Percentiles rank a stretch among this genome's conserved stretches.
These are phyloP conservation scores for Fonsecaea nubica DNA, from an alignment of 2,329 filamentous ascomycete species.

Conservation along the genomic window DNA sequence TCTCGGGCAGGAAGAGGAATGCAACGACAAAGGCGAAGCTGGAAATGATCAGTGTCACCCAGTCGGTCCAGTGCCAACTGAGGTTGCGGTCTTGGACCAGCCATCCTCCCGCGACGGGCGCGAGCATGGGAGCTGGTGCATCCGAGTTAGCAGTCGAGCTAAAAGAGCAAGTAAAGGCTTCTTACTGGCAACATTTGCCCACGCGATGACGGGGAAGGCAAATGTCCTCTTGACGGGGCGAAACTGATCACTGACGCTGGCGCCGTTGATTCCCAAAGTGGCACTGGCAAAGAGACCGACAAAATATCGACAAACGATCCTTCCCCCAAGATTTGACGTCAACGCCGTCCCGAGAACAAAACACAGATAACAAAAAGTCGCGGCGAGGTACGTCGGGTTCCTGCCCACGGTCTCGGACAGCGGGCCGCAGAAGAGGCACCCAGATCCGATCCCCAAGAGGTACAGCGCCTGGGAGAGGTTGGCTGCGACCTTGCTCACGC, in stretches of 20 bases:
- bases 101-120: slow-evolving; percentile 6
- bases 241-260: slow-evolving; percentile 9
- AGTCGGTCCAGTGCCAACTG: slow-evolving; percentile 15
- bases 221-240: slow-evolving; percentile 6
- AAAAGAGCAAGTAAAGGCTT: slow-evolving; percentile 33
- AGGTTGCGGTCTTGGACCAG: slow-evolving; percentile 39
- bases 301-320: slow-evolving; percentile 49
- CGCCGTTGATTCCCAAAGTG: slow-evolving; percentile 44
- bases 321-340: slow-evolving; percentile 53
- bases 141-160: slow-evolving; percentile 40
- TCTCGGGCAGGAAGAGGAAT: slow-evolving; percentile 18
- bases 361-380: slow-evolving; percentile 57
- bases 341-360: slow-evolving; percentile 58
- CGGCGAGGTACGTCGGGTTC: slow-evolving; percentile 57
- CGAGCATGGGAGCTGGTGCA: background rate
- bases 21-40: background rate
- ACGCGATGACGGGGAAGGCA: slow-evolving; percentile 12
- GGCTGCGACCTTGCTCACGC: slow-evolving; percentile 53
- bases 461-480: slow-evolving; percentile 48
- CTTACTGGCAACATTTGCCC: slow-evolving; percentile 13
- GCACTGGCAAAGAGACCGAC: slow-evolving; percentile 8
- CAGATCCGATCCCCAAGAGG: slow-evolving; percentile 57
- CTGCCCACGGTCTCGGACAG: slow-evolving; percentile 58
- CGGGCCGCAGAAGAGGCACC: slow-evolving; percentile 57
- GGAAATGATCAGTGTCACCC: slow-evolving; percentile 14